phyloP scores from a whole-genome alignment of 2,329 filamentous ascomycete species.

The Arthrobotrys musiformis region DNA sequence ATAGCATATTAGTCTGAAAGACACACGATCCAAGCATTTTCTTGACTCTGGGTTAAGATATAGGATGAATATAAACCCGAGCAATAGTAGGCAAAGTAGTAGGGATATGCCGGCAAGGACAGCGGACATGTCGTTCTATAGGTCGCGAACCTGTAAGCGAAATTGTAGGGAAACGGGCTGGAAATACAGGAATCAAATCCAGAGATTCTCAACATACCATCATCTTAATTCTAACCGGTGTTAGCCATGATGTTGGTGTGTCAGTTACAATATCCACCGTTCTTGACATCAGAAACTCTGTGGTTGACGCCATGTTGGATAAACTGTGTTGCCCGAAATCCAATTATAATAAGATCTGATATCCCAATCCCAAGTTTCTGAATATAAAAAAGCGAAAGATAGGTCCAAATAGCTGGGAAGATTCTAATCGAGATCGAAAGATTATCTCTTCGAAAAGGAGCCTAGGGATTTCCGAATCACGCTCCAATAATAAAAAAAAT shows the following conservation, averaged over 20 bases:
- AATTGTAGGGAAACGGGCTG: background rate
- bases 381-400: constrained; percentile 9
- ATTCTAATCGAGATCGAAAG: constrained; percentile 16
- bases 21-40: constrained; percentile 56
- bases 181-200: background rate
- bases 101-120: constrained; percentile 57
- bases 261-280: constrained; percentile 12
- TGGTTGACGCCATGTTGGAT: constrained; percentile 39
- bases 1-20: constrained; percentile 57
- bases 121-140: constrained; percentile 58
- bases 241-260: constrained; percentile 52
- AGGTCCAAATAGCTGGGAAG: constrained; percentile 14
- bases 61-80: constrained; percentile 54
- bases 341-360: background rate
- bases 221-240: constrained; percentile 47
- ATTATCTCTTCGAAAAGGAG: constrained; percentile 32
- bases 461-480: constrained; percentile 17
- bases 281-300: constrained; percentile 25
- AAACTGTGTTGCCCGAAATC: constrained; percentile 24
- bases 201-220: constrained; percentile 26
- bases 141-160: background rate
- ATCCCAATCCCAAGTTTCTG: constrained; percentile 12
- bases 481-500: constrained; percentile 15
- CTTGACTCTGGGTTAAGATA: constrained; percentile 53
- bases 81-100: constrained; percentile 41